Base-by-base conservation (phyloP, 2,329 filamentous ascomycete species). In the Nemania bipapillata region DNA sequence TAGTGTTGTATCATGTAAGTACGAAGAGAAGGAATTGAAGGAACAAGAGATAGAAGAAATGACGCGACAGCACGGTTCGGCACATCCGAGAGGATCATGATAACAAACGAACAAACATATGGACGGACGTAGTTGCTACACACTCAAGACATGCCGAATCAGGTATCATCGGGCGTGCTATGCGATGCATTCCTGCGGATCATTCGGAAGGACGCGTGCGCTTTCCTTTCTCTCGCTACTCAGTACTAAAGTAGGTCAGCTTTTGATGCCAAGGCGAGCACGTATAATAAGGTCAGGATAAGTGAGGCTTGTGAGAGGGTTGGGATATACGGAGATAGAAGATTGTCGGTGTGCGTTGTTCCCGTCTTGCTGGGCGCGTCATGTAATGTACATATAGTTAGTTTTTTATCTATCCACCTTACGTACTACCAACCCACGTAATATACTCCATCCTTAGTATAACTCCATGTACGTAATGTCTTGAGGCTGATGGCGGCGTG, bases 151-250 rank as follows among this genome's bases (percentile, higher is more conserved):
- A 3, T 45, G 17, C 40, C 40, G 17, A n/a, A 45, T 45, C 17
- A 45, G 40, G 47, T 8, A 2, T 50, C 5, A 8, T 26, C n/a
- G n/a, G n/a, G 4, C 6, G 42, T n/a, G 40, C 42, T 47, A 24
- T 50, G 9, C 20, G 17, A 20, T 20, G 17, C 47, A 9, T 24
- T 50, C 22, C 22, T 50, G 47, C 47, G 47, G 47, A 50, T 50
- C 22, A 11, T 28, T 28, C 47, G 47, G 47, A 50, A 50, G 47
- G 47, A 50, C 7, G 47, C 47, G 47, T 50, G 47, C 47, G 47
- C 47, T 20, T n/a, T 17, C 17, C 45, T 15, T 17, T 20, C 9
- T 4, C 9, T 49, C n/a, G 9, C 22, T 22, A 22, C 40, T 22
- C 8, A 17, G n/a, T n/a, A n/a, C n/a, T n/a, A n/a, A n/a, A n/a